Percentiles rank a stretch among this genome's conserved stretches.
Conservation (phyloP, 164 flowering plant genomes). For the Vitis amurensis region DNA sequence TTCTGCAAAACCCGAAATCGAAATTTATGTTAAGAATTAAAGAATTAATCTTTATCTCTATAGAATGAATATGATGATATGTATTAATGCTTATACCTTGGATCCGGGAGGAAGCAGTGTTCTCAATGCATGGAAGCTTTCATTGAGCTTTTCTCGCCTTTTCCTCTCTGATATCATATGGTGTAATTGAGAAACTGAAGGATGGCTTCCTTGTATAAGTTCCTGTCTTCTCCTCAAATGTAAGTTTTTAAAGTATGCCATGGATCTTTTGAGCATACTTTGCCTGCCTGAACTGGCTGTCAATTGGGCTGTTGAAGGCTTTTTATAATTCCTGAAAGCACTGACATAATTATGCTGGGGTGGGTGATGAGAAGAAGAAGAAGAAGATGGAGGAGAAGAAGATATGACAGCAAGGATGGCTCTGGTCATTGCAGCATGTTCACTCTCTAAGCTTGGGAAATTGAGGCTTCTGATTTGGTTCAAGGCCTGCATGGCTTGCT, state of each 20-base stretch:
- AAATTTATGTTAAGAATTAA: not conserved
- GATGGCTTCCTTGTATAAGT: slow-evolving; percentile 30
- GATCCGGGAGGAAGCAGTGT: slow-evolving; percentile 79
- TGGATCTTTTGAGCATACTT: slow-evolving; percentile 41
- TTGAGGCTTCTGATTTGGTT: slow-evolving; percentile 8
- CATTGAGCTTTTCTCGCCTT: slow-evolving; percentile 81
- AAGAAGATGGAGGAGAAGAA: slow-evolving; percentile 38
- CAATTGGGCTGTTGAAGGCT: slow-evolving; percentile 3
- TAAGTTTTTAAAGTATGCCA: slow-evolving; percentile 40
- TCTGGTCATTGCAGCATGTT: slow-evolving; percentile 52
- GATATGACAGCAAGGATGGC: slow-evolving; percentile 69
- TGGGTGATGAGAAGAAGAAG: slow-evolving; percentile 22
- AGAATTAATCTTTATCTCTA: not conserved
- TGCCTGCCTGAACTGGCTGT: slow-evolving; percentile 20
- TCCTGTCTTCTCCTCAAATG: slow-evolving; percentile 28
- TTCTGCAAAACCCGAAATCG: slow-evolving; percentile 35
- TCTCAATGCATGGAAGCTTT: slow-evolving; percentile 66
- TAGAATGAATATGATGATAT: not conserved
- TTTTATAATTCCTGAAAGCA: slow-evolving; percentile 49
- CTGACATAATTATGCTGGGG: slow-evolving; percentile 20
- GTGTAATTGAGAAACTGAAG: slow-evolving; percentile 51
- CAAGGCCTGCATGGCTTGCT: slow-evolving; percentile 23
- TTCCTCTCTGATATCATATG: slow-evolving; percentile 87
- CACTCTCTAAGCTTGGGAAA: slow-evolving; percentile 31
- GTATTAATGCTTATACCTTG: slow-evolving; percentile 47